Base-by-base conservation (phyloP, 225 moss, liverwort and hornwort species). In the Physcomitrium patens region DNA sequence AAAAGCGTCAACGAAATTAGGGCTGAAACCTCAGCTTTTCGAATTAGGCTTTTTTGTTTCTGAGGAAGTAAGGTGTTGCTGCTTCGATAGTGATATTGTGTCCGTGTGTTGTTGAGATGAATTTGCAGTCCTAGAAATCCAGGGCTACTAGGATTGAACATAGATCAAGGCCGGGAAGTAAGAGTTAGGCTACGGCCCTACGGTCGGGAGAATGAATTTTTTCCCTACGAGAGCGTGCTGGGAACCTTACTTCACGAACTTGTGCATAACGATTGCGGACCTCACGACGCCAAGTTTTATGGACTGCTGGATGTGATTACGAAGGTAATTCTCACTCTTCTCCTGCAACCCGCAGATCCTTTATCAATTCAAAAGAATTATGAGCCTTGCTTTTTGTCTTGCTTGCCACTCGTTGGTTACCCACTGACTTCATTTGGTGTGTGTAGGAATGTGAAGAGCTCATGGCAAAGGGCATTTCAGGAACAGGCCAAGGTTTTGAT, bases 221-320 rank as follows among this genome's bases (percentile, higher is more conserved):
- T 82, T 56, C 73, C 87, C 10, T 99, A 91, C 59, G 99, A 99
- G 85, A 90, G 86, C 70, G 81, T 87, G n/a, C 65, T 99, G 22
- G 99, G 94, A 19, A 99, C 99, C 24, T 85, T 99, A 84, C 86
- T 99, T 3, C 99, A 99, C 76, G 99, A 99, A 78, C 82, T 99
- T 16, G 91, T 93, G 28, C 99, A 99, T 60, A 99, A 93, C 68
- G 86, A 90, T 66, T 87, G 90, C 63, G 94, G 93, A 58, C 94
- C 99, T 22, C 99, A 99, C 77, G 79, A 99, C 77, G 80, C 99
- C 54, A 90, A 90, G 17, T 99, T 99, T 70, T 99, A 99, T 65
- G 89, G 89, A 68, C 87, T 99, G 13, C 86, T 99, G 18, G 99
- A 93, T 70, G 90, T 90, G 78, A 90, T 99, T 7, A 99, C 91